phyloP scores from a whole-genome alignment of 2,329 filamentous ascomycete species.

The Diaporthe caulivora region DNA sequence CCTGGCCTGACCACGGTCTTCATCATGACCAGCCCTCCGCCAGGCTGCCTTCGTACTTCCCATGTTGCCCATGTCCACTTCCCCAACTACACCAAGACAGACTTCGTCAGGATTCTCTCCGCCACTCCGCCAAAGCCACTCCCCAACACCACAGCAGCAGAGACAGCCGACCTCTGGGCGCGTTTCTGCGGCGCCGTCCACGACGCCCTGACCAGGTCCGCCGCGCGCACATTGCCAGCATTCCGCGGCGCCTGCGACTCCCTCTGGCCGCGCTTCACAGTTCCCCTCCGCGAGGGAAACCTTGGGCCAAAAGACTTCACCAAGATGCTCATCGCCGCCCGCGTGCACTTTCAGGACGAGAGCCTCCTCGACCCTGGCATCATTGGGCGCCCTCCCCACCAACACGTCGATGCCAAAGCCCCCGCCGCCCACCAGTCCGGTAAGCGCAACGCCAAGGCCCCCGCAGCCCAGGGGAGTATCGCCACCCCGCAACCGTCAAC shows the following conservation, averaged over 20 bases:
- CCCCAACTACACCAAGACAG: slow-evolving; percentile 83
- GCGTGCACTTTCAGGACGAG: slow-evolving; percentile 80
- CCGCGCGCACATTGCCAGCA: slow-evolving; percentile 81
- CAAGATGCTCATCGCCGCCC: slow-evolving; percentile 79
- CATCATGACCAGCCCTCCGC: slow-evolving; percentile 78
- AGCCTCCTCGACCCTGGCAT: slow-evolving; percentile 76
- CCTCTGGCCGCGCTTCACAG: slow-evolving; percentile 88
- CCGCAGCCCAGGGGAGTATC: slow-evolving; percentile 7
- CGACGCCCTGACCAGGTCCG: slow-evolving; percentile 85
- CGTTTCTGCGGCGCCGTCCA: slow-evolving; percentile 88
- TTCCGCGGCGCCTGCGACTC: slow-evolving; percentile 78
- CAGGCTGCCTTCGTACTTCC: slow-evolving; percentile 76
- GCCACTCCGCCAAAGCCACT: slow-evolving; percentile 58
- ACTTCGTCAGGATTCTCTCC: slow-evolving; percentile 84
- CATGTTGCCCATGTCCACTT: slow-evolving; percentile 85
- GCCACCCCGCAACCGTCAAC: slow-evolving; percentile 36
- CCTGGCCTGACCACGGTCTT: slow-evolving; percentile 82
- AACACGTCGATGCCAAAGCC: background rate
- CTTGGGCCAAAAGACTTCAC: slow-evolving; percentile 85
- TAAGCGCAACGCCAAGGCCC: background rate
- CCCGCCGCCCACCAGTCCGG: background rate
- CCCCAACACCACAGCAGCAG: slow-evolving; percentile 63
- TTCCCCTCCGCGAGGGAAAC: slow-evolving; percentile 80
- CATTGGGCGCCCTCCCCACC: slow-evolving; percentile 49
- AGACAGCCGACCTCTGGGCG: slow-evolving; percentile 78